Evolutionary conservation across 1,284 basidiomycete species (phyloP), one percentile per base, ranked within the genome.

Genomic region (Malassezia slooffiae): DNA sequence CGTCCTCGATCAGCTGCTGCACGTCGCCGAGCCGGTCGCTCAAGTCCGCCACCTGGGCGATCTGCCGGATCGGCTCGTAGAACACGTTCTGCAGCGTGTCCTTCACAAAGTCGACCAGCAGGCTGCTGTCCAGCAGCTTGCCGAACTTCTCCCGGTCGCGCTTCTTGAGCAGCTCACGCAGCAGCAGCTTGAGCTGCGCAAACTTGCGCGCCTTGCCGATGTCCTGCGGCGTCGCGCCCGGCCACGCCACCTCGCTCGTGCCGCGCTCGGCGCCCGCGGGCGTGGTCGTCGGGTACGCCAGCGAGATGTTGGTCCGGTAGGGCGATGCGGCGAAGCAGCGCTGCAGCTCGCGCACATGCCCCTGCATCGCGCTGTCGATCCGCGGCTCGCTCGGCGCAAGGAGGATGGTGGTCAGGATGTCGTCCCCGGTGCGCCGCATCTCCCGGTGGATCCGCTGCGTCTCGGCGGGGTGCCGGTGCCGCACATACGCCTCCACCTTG

Each of bases 401-500:
- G 17, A 69, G 46, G 36, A 69, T 65, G 11, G 57, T 60, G 19
- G 66, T 61, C 10, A 69, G 49, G 10, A 69, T 38, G 31, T 69
- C 66, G 30, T 67, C 52, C 41, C 63, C 63, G 1, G 54, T 56
- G 27, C 51, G 46, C 35, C 47, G 41, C 10, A 64, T 45, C 20
- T 57, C 40, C 21, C 28, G 34, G 12, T 58, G 52, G 32, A 67
- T 45, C 1, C 41, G 34, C 19, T 43, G 55, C 13, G 55, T 50
- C 27, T 67, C 66, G 43, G 57, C 42, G 16, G 57, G 47, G 17
- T 54, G 56, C n/a, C 54, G 54, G n/a, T 61, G 50, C 15, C 54
- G 52, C 23, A 66, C 62, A 36, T 67, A 69, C 38, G 55, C 57
- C 29, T 65, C 64, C 35, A 67, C 39, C 43, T 60, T 61, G 27